These are phyloP conservation scores for Steccherinum ochraceum DNA, from an alignment of 768 basidiomycete species.

Conservation along the genomic window DNA sequence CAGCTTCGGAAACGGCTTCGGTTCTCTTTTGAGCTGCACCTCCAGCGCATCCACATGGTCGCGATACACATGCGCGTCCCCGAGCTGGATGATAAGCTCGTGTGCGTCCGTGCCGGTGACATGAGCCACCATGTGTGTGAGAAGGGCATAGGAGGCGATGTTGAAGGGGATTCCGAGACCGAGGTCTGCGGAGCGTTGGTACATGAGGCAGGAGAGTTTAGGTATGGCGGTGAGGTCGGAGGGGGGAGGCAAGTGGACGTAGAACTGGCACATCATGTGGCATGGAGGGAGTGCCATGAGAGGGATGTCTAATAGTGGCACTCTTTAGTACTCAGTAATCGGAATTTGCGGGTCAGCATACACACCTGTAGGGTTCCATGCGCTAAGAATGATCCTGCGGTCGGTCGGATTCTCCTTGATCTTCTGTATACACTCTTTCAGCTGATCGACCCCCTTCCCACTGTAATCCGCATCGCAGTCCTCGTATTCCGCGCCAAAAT, in stretches of 20 bases:
- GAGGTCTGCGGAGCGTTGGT: constrained; percentile 94
- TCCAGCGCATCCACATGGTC: constrained; percentile 89
- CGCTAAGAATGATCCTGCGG: constrained; percentile 87
- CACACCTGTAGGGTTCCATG: constrained; percentile 97
- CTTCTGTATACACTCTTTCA: constrained; percentile 82
- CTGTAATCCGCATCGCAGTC: constrained; percentile 72
- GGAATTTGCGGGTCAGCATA: constrained; percentile 4
- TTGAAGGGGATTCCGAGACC: constrained; percentile 99
- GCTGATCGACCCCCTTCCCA: constrained; percentile 88
- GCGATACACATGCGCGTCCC: constrained; percentile 93
- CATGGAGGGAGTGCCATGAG: constrained; percentile 97
- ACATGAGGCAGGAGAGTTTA: constrained; percentile 91
- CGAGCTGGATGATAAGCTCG: constrained; percentile 92
- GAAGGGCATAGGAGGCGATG: constrained; percentile 95
- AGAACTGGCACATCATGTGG: constrained; percentile 99
- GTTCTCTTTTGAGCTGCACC: constrained; percentile 72
- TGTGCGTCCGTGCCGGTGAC: constrained; percentile 82
- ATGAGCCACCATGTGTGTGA: constrained; percentile 97
- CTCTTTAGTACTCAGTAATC: not conserved
- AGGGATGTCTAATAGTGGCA: constrained; percentile 60
- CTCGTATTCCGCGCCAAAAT: constrained; percentile 82
- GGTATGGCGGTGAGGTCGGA: constrained; percentile 35
- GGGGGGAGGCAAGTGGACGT: constrained; percentile 78
- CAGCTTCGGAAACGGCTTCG: constrained; percentile 78
- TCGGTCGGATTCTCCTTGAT: constrained; percentile 93